These are phyloP conservation scores for Nicotiana sylvestris DNA, from an alignment of 257 asterid genomes.

Conservation along the genomic window DNA sequence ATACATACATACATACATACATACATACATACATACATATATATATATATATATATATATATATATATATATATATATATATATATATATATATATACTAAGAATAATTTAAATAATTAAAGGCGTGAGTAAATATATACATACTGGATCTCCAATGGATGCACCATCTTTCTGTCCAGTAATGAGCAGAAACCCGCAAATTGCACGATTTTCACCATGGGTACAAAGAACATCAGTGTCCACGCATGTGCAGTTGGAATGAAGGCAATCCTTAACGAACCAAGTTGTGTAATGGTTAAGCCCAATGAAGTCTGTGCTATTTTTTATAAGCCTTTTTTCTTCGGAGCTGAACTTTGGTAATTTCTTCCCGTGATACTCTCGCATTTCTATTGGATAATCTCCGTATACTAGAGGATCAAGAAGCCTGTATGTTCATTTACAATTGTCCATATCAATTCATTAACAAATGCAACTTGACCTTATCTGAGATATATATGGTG, in stretches of 20 bases:
- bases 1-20: no score
- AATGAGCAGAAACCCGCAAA: conserved; percentile 43
- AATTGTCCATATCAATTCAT: neutral
- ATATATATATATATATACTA: no score
- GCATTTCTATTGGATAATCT: conserved; percentile 77
- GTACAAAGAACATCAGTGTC: conserved; percentile 22
- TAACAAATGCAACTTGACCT: no score
- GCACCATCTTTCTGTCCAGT: conserved; percentile 46
- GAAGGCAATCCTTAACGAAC: conserved; percentile 60
- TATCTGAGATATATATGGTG: no score
- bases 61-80: no score
- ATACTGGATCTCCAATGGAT: conserved; percentile 63
- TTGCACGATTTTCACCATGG: conserved; percentile 42
- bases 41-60: no score
- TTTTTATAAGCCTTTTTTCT: conserved; percentile 36
- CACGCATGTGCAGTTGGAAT: conserved; percentile 47
- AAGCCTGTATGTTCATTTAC: conserved; percentile 28
- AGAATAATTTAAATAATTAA: neutral
- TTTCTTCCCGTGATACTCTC: conserved; percentile 40
- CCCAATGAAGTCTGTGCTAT: conserved; percentile 67
- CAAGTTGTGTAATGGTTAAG: conserved; percentile 61
- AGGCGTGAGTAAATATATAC: no score
- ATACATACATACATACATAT: no score
- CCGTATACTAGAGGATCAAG: conserved; percentile 68
- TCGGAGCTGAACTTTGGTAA: conserved; percentile 54